Conservation (phyloP, 2,329 filamentous ascomycete species). For the Fusarium citri region DNA sequence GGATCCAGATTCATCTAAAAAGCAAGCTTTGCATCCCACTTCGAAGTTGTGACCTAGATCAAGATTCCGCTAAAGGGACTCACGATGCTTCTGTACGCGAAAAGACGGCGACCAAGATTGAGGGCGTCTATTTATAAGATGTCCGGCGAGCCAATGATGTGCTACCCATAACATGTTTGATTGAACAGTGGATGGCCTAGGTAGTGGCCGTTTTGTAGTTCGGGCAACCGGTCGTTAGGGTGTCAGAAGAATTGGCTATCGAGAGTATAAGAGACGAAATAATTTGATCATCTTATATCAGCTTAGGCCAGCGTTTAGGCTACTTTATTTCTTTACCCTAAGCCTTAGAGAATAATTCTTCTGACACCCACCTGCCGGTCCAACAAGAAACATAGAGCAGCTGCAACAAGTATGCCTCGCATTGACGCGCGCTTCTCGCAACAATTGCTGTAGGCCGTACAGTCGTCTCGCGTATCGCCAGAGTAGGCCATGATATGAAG, state of each 20-base stretch:
- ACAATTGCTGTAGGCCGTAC: background rate
- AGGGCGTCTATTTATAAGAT: constrained; percentile 8
- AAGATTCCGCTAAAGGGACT: constrained; percentile 4
- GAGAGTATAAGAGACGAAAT: too few species aligned
- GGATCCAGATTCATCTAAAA: background rate
- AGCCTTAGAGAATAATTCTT: too few species aligned
- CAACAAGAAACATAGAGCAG: constrained; percentile 6
- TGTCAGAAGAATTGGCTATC: too few species aligned
- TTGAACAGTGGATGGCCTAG: background rate
- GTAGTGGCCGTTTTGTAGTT: background rate
- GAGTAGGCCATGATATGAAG: constrained; percentile 8
- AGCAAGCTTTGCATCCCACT: background rate
- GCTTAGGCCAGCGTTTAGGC: too few species aligned
- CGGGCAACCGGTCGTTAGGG: background rate
- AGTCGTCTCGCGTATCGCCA: constrained; percentile 19
- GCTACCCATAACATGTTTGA: background rate
- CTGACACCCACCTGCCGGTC: background rate
- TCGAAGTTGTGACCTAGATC: background rate
- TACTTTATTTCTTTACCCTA: too few species aligned
- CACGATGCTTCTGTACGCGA: background rate
- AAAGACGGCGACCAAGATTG: background rate
- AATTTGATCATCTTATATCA: too few species aligned
- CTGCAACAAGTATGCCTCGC: constrained; percentile 32
- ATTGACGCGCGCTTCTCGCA: constrained; percentile 40
- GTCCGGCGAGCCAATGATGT: constrained; percentile 9